phyloP scores from a whole-genome alignment of 2,329 filamentous ascomycete species.

The Aureobasidium zeae region DNA sequence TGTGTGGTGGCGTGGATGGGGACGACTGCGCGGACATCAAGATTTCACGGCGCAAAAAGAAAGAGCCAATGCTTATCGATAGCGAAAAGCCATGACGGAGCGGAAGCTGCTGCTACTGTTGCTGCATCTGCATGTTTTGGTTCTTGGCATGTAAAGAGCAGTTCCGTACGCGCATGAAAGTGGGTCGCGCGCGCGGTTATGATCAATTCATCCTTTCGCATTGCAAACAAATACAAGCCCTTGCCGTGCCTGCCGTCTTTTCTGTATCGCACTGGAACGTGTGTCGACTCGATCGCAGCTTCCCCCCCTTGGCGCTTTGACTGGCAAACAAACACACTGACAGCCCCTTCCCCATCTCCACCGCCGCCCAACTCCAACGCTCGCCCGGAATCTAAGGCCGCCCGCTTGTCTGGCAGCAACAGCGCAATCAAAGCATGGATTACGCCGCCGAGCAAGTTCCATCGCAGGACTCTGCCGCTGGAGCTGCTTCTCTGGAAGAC shows the following conservation, averaged over 20 bases:
- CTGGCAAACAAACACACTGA: slow-evolving; percentile 6
- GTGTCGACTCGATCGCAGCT: slow-evolving; percentile 1
- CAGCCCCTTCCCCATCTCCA: neutral
- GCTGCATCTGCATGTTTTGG: no score
- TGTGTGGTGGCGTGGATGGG: slow-evolving; percentile 19
- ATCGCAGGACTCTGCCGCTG: slow-evolving; percentile 7
- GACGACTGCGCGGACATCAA: slow-evolving; percentile 5
- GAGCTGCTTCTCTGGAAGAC: slow-evolving; percentile 34
- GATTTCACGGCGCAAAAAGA: slow-evolving; percentile 1
- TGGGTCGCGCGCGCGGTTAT: no score
- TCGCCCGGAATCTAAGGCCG: slow-evolving; percentile 1
- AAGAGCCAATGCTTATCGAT: slow-evolving; percentile 4
- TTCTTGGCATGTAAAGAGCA: no score
- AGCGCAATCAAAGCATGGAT: slow-evolving; percentile 9
- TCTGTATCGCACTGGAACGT: slow-evolving; percentile 9
- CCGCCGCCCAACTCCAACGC: neutral
- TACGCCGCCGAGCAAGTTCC: slow-evolving; percentile 2
- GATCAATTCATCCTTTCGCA: no score
- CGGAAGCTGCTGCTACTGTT: no score
- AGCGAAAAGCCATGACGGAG: no score
- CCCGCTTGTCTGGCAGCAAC: slow-evolving; percentile 1
- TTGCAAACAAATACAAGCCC: no score
- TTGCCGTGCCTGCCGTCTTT: slow-evolving; percentile 9
- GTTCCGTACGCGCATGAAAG: no score
- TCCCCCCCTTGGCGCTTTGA: slow-evolving; percentile 12